These are phyloP conservation scores for Ceratobasidium sp. DNA, from an alignment of 1,284 basidiomycete species.

Conservation along the genomic window DNA sequence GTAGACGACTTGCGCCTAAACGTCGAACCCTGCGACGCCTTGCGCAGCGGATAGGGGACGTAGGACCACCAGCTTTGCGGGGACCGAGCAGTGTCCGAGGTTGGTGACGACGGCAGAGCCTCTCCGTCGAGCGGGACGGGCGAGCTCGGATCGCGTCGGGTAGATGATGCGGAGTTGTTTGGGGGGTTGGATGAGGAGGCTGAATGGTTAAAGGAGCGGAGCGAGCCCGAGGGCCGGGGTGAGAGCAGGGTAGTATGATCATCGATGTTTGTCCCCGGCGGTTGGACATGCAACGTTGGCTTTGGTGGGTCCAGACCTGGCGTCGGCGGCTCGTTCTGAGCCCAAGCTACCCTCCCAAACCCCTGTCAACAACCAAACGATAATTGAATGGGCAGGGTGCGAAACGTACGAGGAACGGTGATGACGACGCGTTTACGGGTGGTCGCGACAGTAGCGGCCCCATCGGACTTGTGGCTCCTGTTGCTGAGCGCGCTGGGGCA, in stretches of 20 bases:
- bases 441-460: constrained; percentile 55
- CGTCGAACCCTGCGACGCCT: constrained; percentile 43
- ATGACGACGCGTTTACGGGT: constrained; percentile 64
- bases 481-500: constrained; percentile 52
- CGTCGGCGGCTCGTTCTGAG: constrained; percentile 80
- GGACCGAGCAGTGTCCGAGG: constrained; percentile 49
- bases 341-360: constrained; percentile 68
- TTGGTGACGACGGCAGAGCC: neutral
- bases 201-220: constrained; percentile 38
- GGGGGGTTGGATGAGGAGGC: constrained; percentile 49
- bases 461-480: constrained; percentile 52
- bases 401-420: constrained; percentile 73
- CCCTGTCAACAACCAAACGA: constrained; percentile 29
- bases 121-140: constrained; percentile 56
- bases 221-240: constrained; percentile 45
- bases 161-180: constrained; percentile 51
- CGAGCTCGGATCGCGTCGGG: constrained; percentile 60
- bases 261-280: constrained; percentile 21
- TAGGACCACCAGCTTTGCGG: constrained; percentile 49
- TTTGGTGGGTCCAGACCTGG: constrained; percentile 61
- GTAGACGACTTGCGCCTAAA: constrained; percentile 44
- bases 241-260: constrained; percentile 40
- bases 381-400: neutral
- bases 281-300: constrained; percentile 32
- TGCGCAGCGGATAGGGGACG: constrained; percentile 49